Percentiles rank a stretch among this genome's conserved stretches.
Evolutionary conservation across 345 rosid species (phyloP).

Genomic region (Erucastrum elatum): DNA sequence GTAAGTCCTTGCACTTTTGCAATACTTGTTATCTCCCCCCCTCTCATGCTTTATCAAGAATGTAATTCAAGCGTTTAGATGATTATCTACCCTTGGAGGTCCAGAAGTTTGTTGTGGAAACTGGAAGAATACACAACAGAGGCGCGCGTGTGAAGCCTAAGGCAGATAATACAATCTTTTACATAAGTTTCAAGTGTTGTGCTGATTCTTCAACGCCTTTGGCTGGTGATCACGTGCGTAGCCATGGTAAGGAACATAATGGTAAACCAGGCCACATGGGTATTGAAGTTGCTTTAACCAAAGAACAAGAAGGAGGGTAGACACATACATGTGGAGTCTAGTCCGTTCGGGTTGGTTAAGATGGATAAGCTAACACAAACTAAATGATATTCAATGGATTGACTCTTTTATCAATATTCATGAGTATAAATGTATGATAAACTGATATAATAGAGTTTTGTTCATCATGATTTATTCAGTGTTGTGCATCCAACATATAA

Average conservation of each 20-base stretch:
- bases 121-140: neutral
- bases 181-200: slow-evolving; percentile 12
- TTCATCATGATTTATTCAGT: no score
- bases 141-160: neutral
- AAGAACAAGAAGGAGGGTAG: neutral
- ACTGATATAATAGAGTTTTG: no score
- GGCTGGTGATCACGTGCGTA: neutral
- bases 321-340: neutral
- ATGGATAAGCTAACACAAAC: no score
- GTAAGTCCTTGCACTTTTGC: no score
- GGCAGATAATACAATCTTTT: slow-evolving; percentile 6
- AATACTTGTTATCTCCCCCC: no score
- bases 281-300: neutral
- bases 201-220: neutral
- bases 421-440: no score
- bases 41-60: no score
- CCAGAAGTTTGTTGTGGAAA: slow-evolving; percentile 1
- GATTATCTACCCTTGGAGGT: slow-evolving; percentile 16
- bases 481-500: no score
- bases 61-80: neutral
- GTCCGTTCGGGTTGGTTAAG: no score
- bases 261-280: slow-evolving; percentile 11
- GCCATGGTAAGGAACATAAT: neutral
- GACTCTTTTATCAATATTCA: no score
- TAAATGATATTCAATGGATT: no score